Evolutionary conservation across 1,284 basidiomycete genomes (phyloP), one percentile per base, ranked within the genome.

Genomic region (Puccinia novopanici): DNA sequence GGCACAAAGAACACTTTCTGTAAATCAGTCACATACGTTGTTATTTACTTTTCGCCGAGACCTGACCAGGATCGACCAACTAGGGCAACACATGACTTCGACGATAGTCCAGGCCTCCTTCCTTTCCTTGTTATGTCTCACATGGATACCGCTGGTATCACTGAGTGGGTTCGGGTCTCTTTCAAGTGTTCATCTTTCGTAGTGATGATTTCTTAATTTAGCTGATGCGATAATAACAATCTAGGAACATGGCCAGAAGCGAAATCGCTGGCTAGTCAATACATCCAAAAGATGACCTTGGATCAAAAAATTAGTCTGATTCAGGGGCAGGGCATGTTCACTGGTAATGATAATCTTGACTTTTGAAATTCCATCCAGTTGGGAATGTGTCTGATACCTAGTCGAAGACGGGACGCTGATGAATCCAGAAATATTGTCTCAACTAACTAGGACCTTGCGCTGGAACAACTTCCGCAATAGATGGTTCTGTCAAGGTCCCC

Each of bases 251-350:
- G 55, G 55, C n/a, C 3, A 27, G 55, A 57, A 57, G 24, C 55
- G 5, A 17, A 57, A 57, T 27, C 55, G n/a, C 27, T 57, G n/a
- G 55, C 55, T 24, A 17, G 27, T 27, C 5, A 57, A 57, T 57
- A 24, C 27, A 19, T 57, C 15, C 55, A 57, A 57, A 57, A 57
- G 24, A 57, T 57, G 55, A 57, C 55, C n/a, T 57, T 57, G n/a
- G 55, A 57, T 57, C n/a, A 57, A 15, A 57, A 57, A 15, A 57
- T 57, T 27, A 57, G 27, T 24, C 55, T 57, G 2, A 57, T 57
- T 57, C 55, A 57, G 27, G 55, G 55, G 27, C 55, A 57, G 55
- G 55, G 55, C 55, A 30, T 57, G 55, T 27, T 57, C n/a, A 27
- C 55, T 57, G 55, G 55, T 57, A 57, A 57, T 5, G n/a, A 24